Conservation (phyloP, 2,329 filamentous ascomycete genomes). For the Colletotrichum limetticola region DNA sequence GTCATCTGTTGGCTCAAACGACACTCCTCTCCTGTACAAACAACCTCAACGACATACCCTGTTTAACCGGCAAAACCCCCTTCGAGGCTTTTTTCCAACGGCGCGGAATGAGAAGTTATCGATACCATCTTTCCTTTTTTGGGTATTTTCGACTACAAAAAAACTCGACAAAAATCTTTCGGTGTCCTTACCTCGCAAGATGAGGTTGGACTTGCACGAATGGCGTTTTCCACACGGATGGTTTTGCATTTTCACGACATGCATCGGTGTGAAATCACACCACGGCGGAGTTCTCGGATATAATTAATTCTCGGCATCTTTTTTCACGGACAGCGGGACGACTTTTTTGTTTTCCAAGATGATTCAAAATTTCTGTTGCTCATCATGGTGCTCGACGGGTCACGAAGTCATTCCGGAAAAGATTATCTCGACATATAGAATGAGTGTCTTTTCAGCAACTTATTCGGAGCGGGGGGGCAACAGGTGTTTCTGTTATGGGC, state of each 20-base stretch:
- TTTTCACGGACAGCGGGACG: conserved; percentile 48
- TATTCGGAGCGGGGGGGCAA: conserved; percentile 44
- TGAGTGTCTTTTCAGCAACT: conserved; percentile 49
- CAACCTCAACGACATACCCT: conserved; percentile 59
- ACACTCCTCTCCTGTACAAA: conserved; percentile 56
- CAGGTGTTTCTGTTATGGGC: conserved; percentile 51
- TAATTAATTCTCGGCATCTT: conserved; percentile 40
- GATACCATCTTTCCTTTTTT: conserved; percentile 55
- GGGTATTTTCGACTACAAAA: conserved; percentile 36
- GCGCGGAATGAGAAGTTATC: conserved; percentile 54
- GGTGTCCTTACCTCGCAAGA: conserved; percentile 43
- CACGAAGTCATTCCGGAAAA: conserved; percentile 48
- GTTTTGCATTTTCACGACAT: conserved; percentile 57
- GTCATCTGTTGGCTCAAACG: conserved; percentile 41
- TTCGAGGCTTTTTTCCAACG: conserved; percentile 41
- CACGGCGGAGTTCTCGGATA: conserved; percentile 56
- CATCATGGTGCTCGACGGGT: conserved; percentile 43
- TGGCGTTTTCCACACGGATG: conserved; percentile 52
- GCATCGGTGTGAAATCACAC: conserved; percentile 58
- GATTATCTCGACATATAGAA: conserved; percentile 62
- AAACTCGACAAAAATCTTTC: conserved; percentile 32
- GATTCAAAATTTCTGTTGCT: conserved; percentile 51
- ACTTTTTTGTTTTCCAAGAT: conserved; percentile 49
- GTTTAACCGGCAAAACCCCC: conserved; percentile 43
- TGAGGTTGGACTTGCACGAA: conserved; percentile 56